A percentile compares a stretch with the other conserved stretches of the same genome.
These are phyloP conservation scores for Aureobasidium melanogenum DNA, from an alignment of 2,329 filamentous ascomycete species.

Conservation along the genomic window DNA sequence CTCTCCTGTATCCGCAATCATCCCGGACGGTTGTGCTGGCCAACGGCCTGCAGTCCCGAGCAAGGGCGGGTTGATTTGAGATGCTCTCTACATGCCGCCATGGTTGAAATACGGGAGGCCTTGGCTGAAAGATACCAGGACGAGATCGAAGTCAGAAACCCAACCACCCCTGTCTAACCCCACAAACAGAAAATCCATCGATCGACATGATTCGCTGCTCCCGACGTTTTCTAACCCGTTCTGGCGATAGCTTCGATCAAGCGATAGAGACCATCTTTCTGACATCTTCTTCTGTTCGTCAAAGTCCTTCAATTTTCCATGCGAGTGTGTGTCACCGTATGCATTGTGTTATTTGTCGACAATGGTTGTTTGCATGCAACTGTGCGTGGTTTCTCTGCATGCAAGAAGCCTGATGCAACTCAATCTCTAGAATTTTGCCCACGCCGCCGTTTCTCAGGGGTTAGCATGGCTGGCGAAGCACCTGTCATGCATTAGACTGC, in stretches of 20 bases:
- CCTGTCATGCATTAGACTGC: slow-evolving; percentile 8
- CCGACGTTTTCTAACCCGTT: not conserved
- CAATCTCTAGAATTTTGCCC: not conserved
- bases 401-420: not conserved
- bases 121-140: not conserved
- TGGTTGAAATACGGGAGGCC: not conserved
- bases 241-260: not conserved
- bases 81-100: not conserved
- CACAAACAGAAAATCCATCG: not conserved
- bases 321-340: not conserved
- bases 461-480: not conserved
- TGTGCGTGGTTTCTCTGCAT: slow-evolving; percentile 2
- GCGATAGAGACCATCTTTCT: not conserved
- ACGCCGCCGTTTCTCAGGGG: slow-evolving; percentile 11
- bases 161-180: slow-evolving; percentile 6
- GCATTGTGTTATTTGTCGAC: not conserved
- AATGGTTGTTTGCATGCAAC: not conserved
- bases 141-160: not conserved
- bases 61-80: slow-evolving; percentile 3
- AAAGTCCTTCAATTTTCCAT: slow-evolving; percentile 2
- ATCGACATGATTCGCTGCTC: slow-evolving; percentile 7
- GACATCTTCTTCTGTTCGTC: not conserved
- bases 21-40: slow-evolving; percentile 1
- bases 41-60: slow-evolving; percentile 6
- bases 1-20: slow-evolving; percentile 7